Percentiles rank a stretch among this genome's conserved stretches.
These are phyloP conservation scores for Mortierella sp. DNA, from an alignment of 371 early-diverging fungal genomes.

Conservation along the genomic window DNA sequence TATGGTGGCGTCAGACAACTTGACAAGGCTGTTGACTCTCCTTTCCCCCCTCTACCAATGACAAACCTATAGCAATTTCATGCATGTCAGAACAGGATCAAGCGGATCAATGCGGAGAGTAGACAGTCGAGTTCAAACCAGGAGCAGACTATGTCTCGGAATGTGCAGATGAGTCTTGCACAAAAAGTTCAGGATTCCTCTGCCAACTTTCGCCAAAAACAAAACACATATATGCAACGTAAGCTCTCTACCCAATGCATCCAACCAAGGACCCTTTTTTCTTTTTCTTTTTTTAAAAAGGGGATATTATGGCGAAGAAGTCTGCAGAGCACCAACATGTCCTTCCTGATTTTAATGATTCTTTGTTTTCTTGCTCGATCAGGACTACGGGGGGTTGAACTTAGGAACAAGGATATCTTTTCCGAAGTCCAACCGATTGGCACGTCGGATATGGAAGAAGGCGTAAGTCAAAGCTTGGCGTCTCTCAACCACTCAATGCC, in stretches of 20 bases:
- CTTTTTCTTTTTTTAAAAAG: background rate
- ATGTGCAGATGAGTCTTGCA: conserved; percentile 91
- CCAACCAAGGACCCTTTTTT: background rate
- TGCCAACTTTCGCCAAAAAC: conserved; percentile 80
- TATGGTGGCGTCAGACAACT: conserved; percentile 6
- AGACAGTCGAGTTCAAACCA: conserved; percentile 62
- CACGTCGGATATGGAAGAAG: conserved; percentile 51
- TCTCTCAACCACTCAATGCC: too few species aligned
- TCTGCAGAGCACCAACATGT: background rate
- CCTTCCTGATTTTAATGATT: background rate
- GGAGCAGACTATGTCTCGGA: conserved; percentile 77
- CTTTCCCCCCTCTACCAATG: background rate
- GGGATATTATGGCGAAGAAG: too few species aligned
- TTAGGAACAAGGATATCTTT: conserved; percentile 50
- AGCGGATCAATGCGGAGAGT: conserved; percentile 70
- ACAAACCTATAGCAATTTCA: conserved; percentile 79
- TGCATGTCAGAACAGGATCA: conserved; percentile 82
- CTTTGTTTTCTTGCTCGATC: background rate
- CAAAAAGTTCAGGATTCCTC: conserved; percentile 91
- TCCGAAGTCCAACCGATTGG: conserved; percentile 46
- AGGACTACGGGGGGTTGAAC: conserved; percentile 51
- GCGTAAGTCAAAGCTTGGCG: conserved; percentile 49
- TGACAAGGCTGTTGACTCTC: background rate
- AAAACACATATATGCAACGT: conserved; percentile 90
- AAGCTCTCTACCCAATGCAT: conserved; percentile 19